Evolutionary conservation across 1,284 basidiomycete genomes (phyloP), one percentile per base, ranked within the genome.

Genomic region (Inonotus hispidus): DNA sequence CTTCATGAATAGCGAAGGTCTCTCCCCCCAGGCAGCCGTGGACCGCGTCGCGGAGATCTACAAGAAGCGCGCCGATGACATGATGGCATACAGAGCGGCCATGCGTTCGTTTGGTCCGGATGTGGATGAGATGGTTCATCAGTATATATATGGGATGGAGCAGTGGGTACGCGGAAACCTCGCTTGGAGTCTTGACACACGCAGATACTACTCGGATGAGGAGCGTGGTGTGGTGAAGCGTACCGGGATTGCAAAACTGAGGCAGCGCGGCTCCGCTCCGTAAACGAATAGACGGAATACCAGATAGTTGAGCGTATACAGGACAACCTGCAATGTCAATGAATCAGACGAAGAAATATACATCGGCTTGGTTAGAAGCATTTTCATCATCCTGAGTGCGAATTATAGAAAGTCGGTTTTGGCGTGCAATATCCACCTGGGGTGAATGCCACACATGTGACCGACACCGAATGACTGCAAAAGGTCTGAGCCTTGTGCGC

Each of bases 141-240:
- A 70, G n/a, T 83, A 79, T 67, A 72, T 81, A 45, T 72, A 77
- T 41, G 76, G 73, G 19, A 71, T 80, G 60, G 79, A 78, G 59
- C 75, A 74, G 65, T 82, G 81, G 80, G 71, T 79, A 59, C 70
- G 74, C 68, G 79, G 79, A 39, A 81, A 80, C 66, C 68, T 81
- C 41, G 75, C 73, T 73, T 84, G 80, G 80, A 82, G 82, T 67
- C 84, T 86, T 66, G 77, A 82, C 68, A 80, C 79, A 16, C 75
- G 76, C 63, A 75, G 82, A 38, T 84, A 85, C 70, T 85, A 84
- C 66, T 5, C 41, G 14, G 81, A 81, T 52, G 67, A 74, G 53
- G 70, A 74, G 56, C 76, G 77, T 62, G 64, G 73, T 19, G 74
- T 79, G 62, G 73, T 84, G 61, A 79, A 79, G 67, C 29, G 41